phyloP scores from a whole-genome alignment of 164 flowering plant species.

The Paratinospora sagittata region DNA sequence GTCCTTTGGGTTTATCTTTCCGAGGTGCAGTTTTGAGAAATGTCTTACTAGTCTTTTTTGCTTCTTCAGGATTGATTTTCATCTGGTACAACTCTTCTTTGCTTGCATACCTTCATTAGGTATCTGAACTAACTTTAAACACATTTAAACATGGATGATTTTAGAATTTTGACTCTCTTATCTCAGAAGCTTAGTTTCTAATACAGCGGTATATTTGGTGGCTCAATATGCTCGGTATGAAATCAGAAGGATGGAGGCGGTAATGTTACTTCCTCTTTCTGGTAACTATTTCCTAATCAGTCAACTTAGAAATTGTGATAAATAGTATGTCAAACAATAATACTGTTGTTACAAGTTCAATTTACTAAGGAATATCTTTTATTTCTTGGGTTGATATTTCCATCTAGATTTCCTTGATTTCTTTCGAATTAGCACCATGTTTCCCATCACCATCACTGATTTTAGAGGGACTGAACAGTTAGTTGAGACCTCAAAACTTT shows the following conservation, averaged over 20 bases:
- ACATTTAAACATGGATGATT: constrained; percentile 2
- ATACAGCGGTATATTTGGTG: constrained; percentile 82
- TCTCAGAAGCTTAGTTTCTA: constrained; percentile 23
- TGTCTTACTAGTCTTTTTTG: constrained; percentile 12
- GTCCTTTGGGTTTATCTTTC: no score
- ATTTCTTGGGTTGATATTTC: no score
- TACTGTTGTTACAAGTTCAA: no score
- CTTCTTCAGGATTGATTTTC: constrained; percentile 77
- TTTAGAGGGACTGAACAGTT: no score
- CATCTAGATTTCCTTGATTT: no score
- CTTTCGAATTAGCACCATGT: no score
- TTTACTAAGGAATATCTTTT: no score
- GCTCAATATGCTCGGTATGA: constrained; percentile 88
- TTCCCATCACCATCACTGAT: no score
- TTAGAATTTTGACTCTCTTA: background rate
- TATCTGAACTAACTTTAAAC: constrained; percentile 19
- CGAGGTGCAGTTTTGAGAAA: background rate
- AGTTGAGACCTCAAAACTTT: no score
- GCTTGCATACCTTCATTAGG: constrained; percentile 90
- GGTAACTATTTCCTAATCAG: background rate
- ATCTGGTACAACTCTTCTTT: constrained; percentile 83
- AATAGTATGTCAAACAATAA: no score
- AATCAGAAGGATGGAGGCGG: constrained; percentile 80
- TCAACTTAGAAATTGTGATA: no score
- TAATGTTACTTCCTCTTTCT: constrained; percentile 25